phyloP scores from a whole-genome alignment of 805 yeast genomes.

The Candida peoriensis region DNA sequence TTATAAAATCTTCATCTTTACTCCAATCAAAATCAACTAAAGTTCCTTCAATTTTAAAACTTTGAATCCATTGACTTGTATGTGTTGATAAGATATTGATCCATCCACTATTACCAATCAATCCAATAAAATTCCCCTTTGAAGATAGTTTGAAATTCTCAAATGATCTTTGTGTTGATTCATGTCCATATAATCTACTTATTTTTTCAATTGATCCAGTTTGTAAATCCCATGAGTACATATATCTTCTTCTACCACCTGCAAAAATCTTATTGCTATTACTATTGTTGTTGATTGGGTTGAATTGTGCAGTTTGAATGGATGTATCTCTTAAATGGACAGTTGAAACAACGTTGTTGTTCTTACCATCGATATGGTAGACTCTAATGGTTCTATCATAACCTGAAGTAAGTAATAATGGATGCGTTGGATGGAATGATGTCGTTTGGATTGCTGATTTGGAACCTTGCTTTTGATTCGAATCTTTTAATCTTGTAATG shows the following conservation, averaged over 20 bases:
- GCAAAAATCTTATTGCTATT: conserved; percentile 65
- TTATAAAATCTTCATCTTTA: conserved; percentile 37
- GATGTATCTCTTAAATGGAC: conserved; percentile 77
- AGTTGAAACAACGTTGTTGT: conserved; percentile 76
- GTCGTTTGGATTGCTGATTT: conserved; percentile 80
- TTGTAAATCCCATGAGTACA: conserved; percentile 88
- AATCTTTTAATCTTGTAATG: conserved; percentile 82
- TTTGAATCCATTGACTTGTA: conserved; percentile 83
- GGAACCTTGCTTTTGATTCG: conserved; percentile 64
- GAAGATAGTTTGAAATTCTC: conserved; percentile 80
- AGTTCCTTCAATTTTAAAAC: conserved; percentile 85
- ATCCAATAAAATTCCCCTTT: conserved; percentile 65
- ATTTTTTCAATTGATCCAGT: conserved; percentile 76
- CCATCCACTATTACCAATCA: conserved; percentile 89
- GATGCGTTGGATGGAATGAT: conserved; percentile 79
- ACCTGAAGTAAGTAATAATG: conserved; percentile 85
- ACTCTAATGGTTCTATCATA: conserved; percentile 84
- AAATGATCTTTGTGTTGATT: conserved; percentile 74
- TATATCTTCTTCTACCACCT: conserved; percentile 86
- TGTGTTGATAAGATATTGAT: conserved; percentile 70
- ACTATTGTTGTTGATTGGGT: conserved; percentile 37
- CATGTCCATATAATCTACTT: conserved; percentile 88
- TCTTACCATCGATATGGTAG: conserved; percentile 86
- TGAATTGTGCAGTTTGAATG: conserved; percentile 68
- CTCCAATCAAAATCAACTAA: conserved; percentile 77